phyloP scores from a whole-genome alignment of 768 basidiomycete species.

The Pleurotus tuber-regium region DNA sequence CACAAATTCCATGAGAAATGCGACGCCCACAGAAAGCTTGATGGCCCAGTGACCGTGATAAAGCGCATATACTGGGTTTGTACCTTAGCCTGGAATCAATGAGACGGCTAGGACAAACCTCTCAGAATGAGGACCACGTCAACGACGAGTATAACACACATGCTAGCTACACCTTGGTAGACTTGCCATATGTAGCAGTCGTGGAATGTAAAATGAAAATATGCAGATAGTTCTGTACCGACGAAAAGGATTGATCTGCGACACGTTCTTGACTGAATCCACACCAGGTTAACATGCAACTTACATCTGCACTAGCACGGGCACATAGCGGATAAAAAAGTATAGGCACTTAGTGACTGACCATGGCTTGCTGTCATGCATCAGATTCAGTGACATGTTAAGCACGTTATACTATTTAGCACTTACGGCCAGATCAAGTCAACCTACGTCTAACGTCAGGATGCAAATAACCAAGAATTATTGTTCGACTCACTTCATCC shows the following conservation, averaged over 20 bases:
- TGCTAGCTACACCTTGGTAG: slow-evolving; percentile 35
- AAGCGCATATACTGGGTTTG: slow-evolving; percentile 32
- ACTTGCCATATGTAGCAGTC: slow-evolving; percentile 44
- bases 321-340: slow-evolving; percentile 36
- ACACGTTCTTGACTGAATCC: neutral
- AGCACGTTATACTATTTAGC: neutral
- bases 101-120: slow-evolving; percentile 26
- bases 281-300: too few relatives aligned
- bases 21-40: slow-evolving; percentile 20
- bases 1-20: slow-evolving; percentile 28
- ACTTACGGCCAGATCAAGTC: slow-evolving; percentile 9
- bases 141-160: slow-evolving; percentile 26
- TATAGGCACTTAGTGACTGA: slow-evolving; percentile 33
- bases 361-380: slow-evolving; percentile 20
- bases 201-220: slow-evolving; percentile 33
- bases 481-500: neutral
- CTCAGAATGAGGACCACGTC: slow-evolving; percentile 40
- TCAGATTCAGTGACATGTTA: neutral
- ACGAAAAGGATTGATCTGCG: slow-evolving; percentile 32
- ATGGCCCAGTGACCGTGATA: slow-evolving; percentile 34
- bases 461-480: neutral
- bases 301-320: slow-evolving; percentile 34
- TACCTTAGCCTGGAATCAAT: neutral
- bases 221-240: slow-evolving; percentile 32
- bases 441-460: neutral